Evolutionary conservation across 2,329 filamentous ascomycete species (phyloP).

Genomic region (Scopulariopsis brevicaulis): DNA sequence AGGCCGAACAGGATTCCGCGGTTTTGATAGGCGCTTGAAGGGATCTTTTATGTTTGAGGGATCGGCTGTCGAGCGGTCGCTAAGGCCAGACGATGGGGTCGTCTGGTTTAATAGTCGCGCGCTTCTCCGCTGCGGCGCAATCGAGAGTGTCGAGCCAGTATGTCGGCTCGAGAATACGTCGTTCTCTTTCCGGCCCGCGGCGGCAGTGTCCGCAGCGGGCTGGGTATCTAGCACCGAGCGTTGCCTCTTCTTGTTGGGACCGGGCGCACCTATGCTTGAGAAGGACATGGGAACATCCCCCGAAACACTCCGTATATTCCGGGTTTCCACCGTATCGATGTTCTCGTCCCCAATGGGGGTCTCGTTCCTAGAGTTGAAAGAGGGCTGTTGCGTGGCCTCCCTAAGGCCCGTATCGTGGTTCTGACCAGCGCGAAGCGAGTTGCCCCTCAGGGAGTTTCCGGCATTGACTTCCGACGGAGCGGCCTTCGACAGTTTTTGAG

Average conservation of each 20-base stretch:
- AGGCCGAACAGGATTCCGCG: constrained; percentile 1
- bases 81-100: background rate
- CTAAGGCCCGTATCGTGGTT: constrained; percentile 1
- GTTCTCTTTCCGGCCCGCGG: constrained; percentile 4
- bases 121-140: constrained; percentile 9
- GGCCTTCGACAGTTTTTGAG: constrained; percentile 1
- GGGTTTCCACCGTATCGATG: background rate
- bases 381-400: constrained; percentile 2
- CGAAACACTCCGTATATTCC: constrained; percentile 1
- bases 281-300: constrained; percentile 1
- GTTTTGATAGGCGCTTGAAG: constrained; percentile 3
- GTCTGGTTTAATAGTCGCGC: constrained; percentile 7
- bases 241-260: constrained; percentile 4
- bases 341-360: constrained; percentile 3
- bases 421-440: constrained; percentile 1
- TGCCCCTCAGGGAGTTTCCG: background rate
- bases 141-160: constrained; percentile 4
- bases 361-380: constrained; percentile 2
- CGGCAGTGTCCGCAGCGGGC: background rate
- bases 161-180: constrained; percentile 5
- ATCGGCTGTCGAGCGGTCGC: constrained; percentile 3
- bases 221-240: constrained; percentile 3
- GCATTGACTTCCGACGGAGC: constrained; percentile 4
- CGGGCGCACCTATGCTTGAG: constrained; percentile 1
- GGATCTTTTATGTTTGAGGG: background rate